Conservation (phyloP, 345 rosid species). For the Rhodomyrtus tomentosa region DNA sequence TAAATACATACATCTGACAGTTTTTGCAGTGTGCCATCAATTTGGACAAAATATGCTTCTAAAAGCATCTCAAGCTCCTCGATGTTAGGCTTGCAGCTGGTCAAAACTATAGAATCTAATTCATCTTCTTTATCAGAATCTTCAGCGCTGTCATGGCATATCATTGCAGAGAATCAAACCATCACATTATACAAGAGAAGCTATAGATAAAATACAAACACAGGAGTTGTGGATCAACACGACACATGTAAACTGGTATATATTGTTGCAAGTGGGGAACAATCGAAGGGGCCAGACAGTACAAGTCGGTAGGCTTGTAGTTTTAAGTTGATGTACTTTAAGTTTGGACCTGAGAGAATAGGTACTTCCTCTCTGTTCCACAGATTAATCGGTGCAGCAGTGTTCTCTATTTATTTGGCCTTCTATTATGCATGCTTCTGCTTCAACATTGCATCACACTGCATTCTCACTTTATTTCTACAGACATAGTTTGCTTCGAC, state of each 20-base stretch:
- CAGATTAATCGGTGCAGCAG: not conserved
- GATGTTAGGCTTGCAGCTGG: conserved; percentile 17
- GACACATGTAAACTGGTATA: not conserved
- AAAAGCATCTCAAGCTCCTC: conserved; percentile 51
- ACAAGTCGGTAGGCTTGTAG: not conserved
- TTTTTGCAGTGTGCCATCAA: conserved; percentile 36
- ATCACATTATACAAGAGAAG: not conserved
- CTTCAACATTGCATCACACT: not conserved
- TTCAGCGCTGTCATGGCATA: conserved; percentile 8
- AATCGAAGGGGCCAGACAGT: not conserved
- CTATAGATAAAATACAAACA: not conserved
- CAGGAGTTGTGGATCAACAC: not conserved
- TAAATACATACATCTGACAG: conserved; percentile 29
- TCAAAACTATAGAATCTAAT: not conserved
- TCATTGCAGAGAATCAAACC: not conserved
- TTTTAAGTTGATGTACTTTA: not conserved
- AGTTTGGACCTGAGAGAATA: not conserved
- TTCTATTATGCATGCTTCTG: not conserved
- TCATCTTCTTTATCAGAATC: conserved; percentile 11
- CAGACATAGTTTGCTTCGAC: not conserved
- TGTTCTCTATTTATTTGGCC: not conserved
- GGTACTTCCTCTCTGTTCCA: not conserved
- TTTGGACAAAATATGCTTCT: conserved; percentile 47
- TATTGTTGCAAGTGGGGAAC: not conserved
- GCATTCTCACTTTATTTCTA: not conserved